phyloP scores from a whole-genome alignment of 805 yeast genomes.

The Pichia scutulata region DNA sequence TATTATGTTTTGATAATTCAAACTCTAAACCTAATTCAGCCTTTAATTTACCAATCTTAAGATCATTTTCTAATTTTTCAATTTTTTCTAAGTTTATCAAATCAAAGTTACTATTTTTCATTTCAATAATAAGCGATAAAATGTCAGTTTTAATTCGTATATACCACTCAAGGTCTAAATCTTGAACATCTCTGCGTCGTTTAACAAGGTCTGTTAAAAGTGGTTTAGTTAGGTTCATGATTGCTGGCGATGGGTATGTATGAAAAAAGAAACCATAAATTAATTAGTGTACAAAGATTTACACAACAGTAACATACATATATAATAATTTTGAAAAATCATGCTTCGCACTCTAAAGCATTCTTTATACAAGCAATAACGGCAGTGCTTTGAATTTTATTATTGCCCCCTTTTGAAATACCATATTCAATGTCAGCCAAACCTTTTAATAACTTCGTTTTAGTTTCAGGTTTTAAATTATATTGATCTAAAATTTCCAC shows the following conservation, averaged over 20 bases:
- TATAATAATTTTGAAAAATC: neutral
- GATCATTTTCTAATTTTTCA: constrained; percentile 14
- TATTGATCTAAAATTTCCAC: constrained; percentile 61
- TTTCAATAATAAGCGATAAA: constrained; percentile 9
- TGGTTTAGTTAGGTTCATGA: neutral
- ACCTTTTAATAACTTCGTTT: constrained; percentile 59
- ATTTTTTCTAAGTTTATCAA: constrained; percentile 13
- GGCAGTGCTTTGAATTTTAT: constrained; percentile 83
- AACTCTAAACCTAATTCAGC: constrained; percentile 14
- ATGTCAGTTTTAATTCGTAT: constrained; percentile 18
- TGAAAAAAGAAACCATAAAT: neutral
- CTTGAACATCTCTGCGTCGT: constrained; percentile 24
- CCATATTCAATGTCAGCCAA: constrained; percentile 87
- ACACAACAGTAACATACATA: no score
- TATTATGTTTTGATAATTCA: constrained; percentile 16
- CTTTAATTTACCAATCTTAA: constrained; percentile 14
- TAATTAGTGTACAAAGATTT: neutral
- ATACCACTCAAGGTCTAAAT: constrained; percentile 24
- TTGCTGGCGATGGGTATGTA: neutral
- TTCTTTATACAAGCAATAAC: constrained; percentile 77
- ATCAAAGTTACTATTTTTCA: constrained; percentile 15
- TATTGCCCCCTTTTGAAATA: constrained; percentile 87
- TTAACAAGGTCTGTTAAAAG: constrained; percentile 19
- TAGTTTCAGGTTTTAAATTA: constrained; percentile 54
- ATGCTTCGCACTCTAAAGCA: constrained; percentile 44